Evolutionary conservation across 2,329 filamentous ascomycete genomes (phyloP).

Genomic region (Cadophora sp.): DNA sequence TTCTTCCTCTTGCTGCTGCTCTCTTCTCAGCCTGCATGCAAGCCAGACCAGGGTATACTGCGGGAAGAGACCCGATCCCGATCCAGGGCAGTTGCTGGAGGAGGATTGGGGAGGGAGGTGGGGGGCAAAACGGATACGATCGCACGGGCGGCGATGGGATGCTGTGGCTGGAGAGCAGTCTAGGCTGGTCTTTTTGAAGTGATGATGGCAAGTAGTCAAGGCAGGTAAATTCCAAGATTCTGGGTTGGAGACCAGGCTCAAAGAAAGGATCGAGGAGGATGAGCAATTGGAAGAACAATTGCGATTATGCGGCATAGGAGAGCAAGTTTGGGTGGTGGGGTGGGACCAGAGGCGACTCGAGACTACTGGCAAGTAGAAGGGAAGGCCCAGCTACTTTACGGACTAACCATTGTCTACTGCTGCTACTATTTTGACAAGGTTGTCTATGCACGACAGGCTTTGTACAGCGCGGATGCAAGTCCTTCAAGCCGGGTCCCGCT

Average conservation of each 20-base stretch:
- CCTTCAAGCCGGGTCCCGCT: background rate
- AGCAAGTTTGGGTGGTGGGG: background rate
- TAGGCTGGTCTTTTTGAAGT: background rate
- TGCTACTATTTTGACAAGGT: background rate
- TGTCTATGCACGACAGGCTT: conserved; percentile 1
- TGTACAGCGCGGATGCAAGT: conserved; percentile 9
- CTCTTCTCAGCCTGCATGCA: conserved; percentile 10
- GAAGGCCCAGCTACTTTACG: background rate
- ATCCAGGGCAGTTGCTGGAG: background rate
- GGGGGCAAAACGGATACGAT: background rate
- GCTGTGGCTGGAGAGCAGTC: conserved; percentile 8
- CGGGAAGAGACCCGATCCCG: background rate
- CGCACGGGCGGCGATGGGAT: background rate
- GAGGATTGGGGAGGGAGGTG: background rate
- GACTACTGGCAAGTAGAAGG: background rate
- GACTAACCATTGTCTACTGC: background rate
- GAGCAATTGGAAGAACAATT: background rate
- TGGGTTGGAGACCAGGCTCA: background rate
- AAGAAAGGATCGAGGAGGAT: background rate
- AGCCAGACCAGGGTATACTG: background rate
- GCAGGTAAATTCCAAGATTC: background rate
- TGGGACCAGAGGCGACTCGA: background rate
- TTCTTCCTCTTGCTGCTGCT: conserved; percentile 12
- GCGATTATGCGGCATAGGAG: background rate
- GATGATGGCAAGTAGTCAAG: background rate